Conservation (phyloP, 2,329 filamentous ascomycete species). For the Cercospora canescens region DNA sequence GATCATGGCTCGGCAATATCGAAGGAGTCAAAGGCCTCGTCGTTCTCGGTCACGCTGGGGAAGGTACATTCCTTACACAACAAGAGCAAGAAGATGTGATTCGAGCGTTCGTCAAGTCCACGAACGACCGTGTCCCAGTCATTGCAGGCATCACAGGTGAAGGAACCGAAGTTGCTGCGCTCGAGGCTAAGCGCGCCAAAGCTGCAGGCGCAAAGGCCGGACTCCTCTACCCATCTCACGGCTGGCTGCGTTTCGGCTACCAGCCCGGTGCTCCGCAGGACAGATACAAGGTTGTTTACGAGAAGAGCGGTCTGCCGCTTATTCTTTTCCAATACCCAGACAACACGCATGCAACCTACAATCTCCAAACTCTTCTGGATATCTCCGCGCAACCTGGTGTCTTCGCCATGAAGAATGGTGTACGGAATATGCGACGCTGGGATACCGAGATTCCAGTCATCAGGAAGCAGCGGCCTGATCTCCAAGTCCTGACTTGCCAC, state of each 20-base stretch:
- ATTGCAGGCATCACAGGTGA: background rate
- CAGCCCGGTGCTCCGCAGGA: background rate
- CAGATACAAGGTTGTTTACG: background rate
- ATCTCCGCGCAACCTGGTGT: background rate
- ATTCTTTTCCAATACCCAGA: background rate
- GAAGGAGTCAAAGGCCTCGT: constrained; percentile 54
- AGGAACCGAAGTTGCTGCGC: background rate
- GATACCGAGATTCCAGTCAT: background rate
- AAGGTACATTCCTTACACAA: constrained; percentile 29
- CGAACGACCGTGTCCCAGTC: background rate
- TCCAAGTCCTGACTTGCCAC: constrained; percentile 55
- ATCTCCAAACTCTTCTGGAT: background rate
- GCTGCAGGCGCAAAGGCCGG: background rate
- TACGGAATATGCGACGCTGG: background rate
- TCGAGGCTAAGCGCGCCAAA: background rate
- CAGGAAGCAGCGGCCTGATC: constrained; percentile 48
- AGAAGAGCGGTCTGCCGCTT: background rate
- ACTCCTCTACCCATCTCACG: background rate
- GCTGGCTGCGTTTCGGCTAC: background rate
- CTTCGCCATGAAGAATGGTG: background rate
- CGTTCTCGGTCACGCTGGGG: constrained; percentile 56
- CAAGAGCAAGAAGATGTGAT: background rate
- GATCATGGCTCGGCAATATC: constrained; percentile 55
- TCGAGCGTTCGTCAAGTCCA: background rate
- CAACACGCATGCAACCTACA: background rate